Percentiles rank a stretch among this genome's conserved stretches.
phyloP scores from a whole-genome alignment of 1,284 basidiomycete species.

The Papiliotrema fonsecae region DNA sequence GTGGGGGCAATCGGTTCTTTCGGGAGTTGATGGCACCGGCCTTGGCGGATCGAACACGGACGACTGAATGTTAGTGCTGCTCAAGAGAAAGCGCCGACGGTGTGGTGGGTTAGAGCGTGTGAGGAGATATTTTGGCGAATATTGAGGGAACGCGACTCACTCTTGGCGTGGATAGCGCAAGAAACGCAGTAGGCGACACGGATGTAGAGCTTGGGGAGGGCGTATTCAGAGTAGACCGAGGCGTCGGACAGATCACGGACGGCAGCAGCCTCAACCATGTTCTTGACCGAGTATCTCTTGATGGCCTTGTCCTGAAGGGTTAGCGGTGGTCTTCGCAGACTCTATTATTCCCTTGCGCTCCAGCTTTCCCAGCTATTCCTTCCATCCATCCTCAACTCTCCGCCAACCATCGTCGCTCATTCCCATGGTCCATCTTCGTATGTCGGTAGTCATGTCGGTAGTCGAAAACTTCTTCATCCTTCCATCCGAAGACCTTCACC shows the following conservation, averaged over 20 bases:
- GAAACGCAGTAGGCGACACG: constrained; percentile 99
- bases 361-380: neutral
- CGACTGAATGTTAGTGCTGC: constrained; percentile 55
- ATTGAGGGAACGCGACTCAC: constrained; percentile 51
- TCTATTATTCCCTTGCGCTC: neutral
- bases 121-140: neutral
- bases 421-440: neutral
- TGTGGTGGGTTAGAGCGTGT: neutral
- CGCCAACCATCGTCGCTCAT: no score
- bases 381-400: neutral
- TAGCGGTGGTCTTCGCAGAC: neutral
- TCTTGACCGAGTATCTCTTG: constrained; percentile 99
- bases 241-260: constrained; percentile 97
- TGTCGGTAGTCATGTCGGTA: no score
- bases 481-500: no score
- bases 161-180: constrained; percentile 98
- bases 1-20: constrained; percentile 92
- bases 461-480: no score
- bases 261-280: constrained; percentile 99
- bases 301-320: constrained; percentile 86
- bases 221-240: constrained; percentile 93
- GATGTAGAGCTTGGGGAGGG: constrained; percentile 96
- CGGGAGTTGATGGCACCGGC: constrained; percentile 59
- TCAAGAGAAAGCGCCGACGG: neutral
- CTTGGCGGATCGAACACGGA: constrained; percentile 90